Conservation (phyloP, 2,329 filamentous ascomycete genomes). For the Fusarium sp. region DNA sequence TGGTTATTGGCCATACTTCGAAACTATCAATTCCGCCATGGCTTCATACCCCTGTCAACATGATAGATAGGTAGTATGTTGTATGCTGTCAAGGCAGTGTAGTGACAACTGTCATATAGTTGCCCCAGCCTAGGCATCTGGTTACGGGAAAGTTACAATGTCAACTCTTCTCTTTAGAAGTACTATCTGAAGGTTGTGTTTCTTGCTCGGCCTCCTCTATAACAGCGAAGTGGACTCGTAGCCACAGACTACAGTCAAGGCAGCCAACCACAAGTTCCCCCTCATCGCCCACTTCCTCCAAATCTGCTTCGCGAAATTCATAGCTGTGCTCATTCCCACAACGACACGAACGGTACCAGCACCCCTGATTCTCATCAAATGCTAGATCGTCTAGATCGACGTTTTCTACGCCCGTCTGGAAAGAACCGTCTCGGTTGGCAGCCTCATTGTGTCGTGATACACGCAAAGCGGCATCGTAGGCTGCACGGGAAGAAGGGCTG, state of each 20-base stretch:
- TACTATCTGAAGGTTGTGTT: constrained; percentile 14
- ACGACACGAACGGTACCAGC: constrained; percentile 71
- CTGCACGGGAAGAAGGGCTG: constrained; percentile 60
- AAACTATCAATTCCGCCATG: background rate
- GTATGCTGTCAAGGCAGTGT: background rate
- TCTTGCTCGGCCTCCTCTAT: constrained; percentile 55
- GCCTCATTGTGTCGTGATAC: constrained; percentile 47
- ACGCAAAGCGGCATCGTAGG: constrained; percentile 67
- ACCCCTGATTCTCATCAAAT: constrained; percentile 61
- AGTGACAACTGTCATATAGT: background rate
- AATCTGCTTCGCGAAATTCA: constrained; percentile 68
- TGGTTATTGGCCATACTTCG: background rate
- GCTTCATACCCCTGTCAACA: background rate
- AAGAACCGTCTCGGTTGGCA: constrained; percentile 48
- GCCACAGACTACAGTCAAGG: constrained; percentile 75
- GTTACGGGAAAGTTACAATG: background rate
- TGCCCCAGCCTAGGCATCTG: background rate
- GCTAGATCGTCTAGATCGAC: constrained; percentile 75
- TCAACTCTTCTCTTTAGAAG: constrained; percentile 44
- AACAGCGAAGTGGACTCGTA: constrained; percentile 73
- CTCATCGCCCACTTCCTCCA: constrained; percentile 69
- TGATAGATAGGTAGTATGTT: background rate
- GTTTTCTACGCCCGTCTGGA: constrained; percentile 72
- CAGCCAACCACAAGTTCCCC: constrained; percentile 75
- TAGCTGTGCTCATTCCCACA: constrained; percentile 75